phyloP scores from a whole-genome alignment of 148 eudicot genomes.

The Mesembryanthemum crystallinum region DNA sequence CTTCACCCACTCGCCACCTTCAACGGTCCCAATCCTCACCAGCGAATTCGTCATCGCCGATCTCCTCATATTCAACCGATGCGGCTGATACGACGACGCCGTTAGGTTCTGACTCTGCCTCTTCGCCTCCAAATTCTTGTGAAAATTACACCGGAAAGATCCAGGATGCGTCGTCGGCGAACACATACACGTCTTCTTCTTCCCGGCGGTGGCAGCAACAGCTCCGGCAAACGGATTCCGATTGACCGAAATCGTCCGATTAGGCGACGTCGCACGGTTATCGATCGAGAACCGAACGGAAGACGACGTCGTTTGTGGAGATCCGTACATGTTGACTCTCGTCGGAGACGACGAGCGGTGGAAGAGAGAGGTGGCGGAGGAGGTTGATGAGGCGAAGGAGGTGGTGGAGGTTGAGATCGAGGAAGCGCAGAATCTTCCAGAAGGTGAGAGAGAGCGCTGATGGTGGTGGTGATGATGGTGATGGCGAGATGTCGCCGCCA shows the following conservation, averaged over 20 bases:
- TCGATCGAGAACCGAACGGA: slow-evolving; percentile 31
- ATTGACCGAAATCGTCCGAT: slow-evolving; percentile 29
- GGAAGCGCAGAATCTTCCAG: slow-evolving; percentile 50
- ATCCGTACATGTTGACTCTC: slow-evolving; percentile 29
- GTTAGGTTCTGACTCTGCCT: neutral
- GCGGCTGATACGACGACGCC: slow-evolving; percentile 32
- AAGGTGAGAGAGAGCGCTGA: slow-evolving; percentile 49
- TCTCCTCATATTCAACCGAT: slow-evolving; percentile 43
- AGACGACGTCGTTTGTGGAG: slow-evolving; percentile 26
- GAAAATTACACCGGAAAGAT: slow-evolving; percentile 48
- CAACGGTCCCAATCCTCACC: slow-evolving; percentile 60
- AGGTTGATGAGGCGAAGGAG: slow-evolving; percentile 28
- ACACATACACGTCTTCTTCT: slow-evolving; percentile 44
- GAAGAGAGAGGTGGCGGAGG: slow-evolving; percentile 14
- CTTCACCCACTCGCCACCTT: slow-evolving; percentile 60
- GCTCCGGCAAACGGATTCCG: slow-evolving; percentile 18
- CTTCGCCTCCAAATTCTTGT: slow-evolving; percentile 29
- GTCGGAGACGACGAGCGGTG: slow-evolving; percentile 42
- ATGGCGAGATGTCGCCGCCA: slow-evolving; percentile 39
- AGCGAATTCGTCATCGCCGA: slow-evolving; percentile 63
- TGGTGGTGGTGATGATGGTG: slow-evolving; percentile 17
- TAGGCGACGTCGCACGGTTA: slow-evolving; percentile 30
- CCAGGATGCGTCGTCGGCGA: slow-evolving; percentile 60
- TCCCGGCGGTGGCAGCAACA: neutral
- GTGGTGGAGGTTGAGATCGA: slow-evolving; percentile 42